These are phyloP conservation scores for Solanum bulbocastanum DNA, from an alignment of 257 asterid species.

Conservation along the genomic window DNA sequence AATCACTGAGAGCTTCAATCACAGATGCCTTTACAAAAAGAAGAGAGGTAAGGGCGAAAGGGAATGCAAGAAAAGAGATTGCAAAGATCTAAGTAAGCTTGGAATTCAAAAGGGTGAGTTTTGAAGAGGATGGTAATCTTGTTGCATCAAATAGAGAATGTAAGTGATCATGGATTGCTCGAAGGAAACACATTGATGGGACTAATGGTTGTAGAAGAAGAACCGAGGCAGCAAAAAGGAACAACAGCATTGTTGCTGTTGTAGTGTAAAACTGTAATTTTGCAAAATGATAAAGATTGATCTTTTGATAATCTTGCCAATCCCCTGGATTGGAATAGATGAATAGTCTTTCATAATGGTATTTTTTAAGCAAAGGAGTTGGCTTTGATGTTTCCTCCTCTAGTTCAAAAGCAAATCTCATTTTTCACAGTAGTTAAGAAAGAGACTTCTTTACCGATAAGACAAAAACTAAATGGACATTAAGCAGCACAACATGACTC, in stretches of 20 bases:
- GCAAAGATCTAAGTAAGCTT: slow-evolving; percentile 66
- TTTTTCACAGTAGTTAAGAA: slow-evolving; percentile 6
- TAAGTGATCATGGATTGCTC: slow-evolving; percentile 30
- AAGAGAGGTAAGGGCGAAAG: slow-evolving; percentile 52
- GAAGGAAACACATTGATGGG: slow-evolving; percentile 34
- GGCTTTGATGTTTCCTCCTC: neutral
- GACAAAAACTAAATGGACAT: slow-evolving; percentile 19
- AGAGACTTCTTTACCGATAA: neutral
- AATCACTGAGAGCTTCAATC: slow-evolving; percentile 17
- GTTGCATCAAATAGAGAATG: slow-evolving; percentile 43
- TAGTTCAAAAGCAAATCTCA: neutral
- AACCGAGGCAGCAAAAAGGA: slow-evolving; percentile 49
- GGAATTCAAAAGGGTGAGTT: slow-evolving; percentile 36
- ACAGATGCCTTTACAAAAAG: slow-evolving; percentile 49
- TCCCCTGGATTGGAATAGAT: slow-evolving; percentile 24
- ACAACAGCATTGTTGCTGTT: slow-evolving; percentile 37
- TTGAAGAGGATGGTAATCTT: slow-evolving; percentile 56
- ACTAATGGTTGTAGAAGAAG: slow-evolving; percentile 43
- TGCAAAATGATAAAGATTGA: slow-evolving; percentile 58
- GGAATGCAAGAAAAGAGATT: slow-evolving; percentile 33
- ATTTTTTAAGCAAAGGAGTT: slow-evolving; percentile 3
- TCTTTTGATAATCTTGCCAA: slow-evolving; percentile 37
- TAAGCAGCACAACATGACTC: too few relatives aligned
- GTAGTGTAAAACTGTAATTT: slow-evolving; percentile 50
- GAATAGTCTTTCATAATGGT: slow-evolving; percentile 6